Base-by-base conservation (phyloP, 2,329 filamentous ascomycete species). In the Fusarium drepaniforme region DNA sequence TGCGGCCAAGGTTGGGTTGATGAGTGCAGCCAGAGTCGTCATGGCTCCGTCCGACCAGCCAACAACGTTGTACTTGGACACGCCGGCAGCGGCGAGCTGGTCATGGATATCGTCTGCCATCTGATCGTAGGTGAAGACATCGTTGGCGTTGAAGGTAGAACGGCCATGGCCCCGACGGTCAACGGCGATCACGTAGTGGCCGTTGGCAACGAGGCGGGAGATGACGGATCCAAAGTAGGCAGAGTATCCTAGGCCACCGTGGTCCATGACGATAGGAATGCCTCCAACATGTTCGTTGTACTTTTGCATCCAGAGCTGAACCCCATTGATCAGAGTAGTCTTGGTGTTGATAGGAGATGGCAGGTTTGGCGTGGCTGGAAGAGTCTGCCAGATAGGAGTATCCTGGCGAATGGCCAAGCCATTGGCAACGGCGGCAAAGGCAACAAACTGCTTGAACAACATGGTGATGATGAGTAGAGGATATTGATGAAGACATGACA, bases 21-120 rank as follows among this genome's bases (percentile, higher is more conserved):
- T 75, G 28, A 85, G 81, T 8, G 79, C 81, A 4, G 82, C 75
- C 6, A 85, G 80, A 2, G 83, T 83, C 8, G 83, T 83, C 23
- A 81, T 81, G 40, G 80, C 84, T 46, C 84, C 84, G 64, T 86
- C 84, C 11, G 82, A 84, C 84, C 84, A 86, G 30, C 84, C 84
- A 6, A 85, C 82, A 30, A 83, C 80, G 66, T 81, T 78, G 71
- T 83, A 82, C 64, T 75, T 65, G 5, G 56, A 64, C 3, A 85
- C 76, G 1, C 81, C 80, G 7, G 78, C 73, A 1, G 74, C 44
- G 8, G 78, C 74, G 5, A 85, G 80, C 49, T 83, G 79, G 6
- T 70, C 79, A 33, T 80, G 72, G 7, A 81, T 82, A 46, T 86
- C 84, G 28, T 75, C 67, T 23, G 83, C 83, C 72, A 85, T 84